These are phyloP conservation scores for Colletotrichum tropicale DNA, from an alignment of 2,329 filamentous ascomycete genomes.

Conservation along the genomic window DNA sequence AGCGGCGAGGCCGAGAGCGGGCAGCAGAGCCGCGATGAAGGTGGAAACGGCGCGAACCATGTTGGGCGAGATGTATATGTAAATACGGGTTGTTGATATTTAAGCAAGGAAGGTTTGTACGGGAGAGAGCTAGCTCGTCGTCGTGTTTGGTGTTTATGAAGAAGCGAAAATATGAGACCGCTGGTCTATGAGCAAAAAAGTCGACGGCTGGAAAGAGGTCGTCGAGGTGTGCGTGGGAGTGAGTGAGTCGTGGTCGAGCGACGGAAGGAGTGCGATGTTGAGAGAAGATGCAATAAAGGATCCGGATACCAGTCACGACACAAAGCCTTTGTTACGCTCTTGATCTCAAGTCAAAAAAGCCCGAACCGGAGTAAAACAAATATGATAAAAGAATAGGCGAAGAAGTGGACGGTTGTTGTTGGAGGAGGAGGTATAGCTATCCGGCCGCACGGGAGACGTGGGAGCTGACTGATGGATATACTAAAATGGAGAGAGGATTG, in stretches of 20 bases:
- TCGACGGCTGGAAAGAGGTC: constrained; percentile 4
- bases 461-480: constrained; percentile 2
- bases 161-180: constrained; percentile 20
- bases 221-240: constrained; percentile 10
- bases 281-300: constrained; percentile 8
- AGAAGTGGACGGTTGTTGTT: constrained; percentile 1
- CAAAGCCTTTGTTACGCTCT: constrained; percentile 5
- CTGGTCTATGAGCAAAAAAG: constrained; percentile 9
- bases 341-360: background rate
- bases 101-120: constrained; percentile 5
- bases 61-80: constrained; percentile 4
- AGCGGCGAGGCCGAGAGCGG: constrained; percentile 25
- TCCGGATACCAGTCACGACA: constrained; percentile 19
- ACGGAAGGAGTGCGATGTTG: constrained; percentile 8
- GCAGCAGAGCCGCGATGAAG: constrained; percentile 25
- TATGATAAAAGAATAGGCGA: constrained; percentile 16
- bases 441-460: constrained; percentile 1
- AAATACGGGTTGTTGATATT: constrained; percentile 1
- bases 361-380: constrained; percentile 13
- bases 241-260: constrained; percentile 4
- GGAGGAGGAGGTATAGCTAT: background rate
- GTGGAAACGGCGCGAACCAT: constrained; percentile 27
- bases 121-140: constrained; percentile 21
- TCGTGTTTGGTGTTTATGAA: constrained; percentile 1
- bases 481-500: background rate